Percentiles rank a stretch among this genome's conserved stretches.
These are phyloP conservation scores for Primulina eburnea DNA, from an alignment of 257 asterid species.

Conservation along the genomic window DNA sequence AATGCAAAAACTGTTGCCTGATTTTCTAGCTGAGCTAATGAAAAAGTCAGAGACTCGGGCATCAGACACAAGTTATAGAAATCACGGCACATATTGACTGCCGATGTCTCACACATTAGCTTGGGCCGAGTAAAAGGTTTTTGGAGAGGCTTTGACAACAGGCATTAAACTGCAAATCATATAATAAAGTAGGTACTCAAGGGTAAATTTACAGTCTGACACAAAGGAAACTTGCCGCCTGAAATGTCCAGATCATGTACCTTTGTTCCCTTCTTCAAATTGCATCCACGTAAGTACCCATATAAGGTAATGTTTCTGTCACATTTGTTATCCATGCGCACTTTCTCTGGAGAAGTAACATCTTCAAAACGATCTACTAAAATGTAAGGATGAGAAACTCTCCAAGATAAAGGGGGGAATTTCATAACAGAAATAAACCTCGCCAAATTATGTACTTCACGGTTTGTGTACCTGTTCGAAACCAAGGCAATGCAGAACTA, in stretches of 20 bases:
- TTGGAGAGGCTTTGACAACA: neutral
- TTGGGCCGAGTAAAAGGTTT: neutral
- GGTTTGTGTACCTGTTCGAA: constrained; percentile 70
- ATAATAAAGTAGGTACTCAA: constrained; percentile 3
- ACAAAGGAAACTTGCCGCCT: constrained; percentile 3
- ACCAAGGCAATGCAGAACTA: constrained; percentile 23
- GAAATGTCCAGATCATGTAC: constrained; percentile 35
- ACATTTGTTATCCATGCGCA: constrained; percentile 67
- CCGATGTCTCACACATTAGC: neutral
- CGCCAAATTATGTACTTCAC: constrained; percentile 93
- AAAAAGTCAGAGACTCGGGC: neutral
- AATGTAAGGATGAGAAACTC: constrained; percentile 89
- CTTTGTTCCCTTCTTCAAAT: constrained; percentile 85
- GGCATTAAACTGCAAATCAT: neutral
- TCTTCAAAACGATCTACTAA: constrained; percentile 95
- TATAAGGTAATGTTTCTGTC: constrained; percentile 79
- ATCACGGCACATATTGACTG: neutral
- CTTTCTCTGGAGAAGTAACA: constrained; percentile 84
- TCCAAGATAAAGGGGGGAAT: constrained; percentile 94
- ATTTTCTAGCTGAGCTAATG: constrained; percentile 3
- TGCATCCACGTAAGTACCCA: constrained; percentile 96
- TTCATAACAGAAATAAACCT: constrained; percentile 95
- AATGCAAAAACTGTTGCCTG: neutral
- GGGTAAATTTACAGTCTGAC: constrained; percentile 10
- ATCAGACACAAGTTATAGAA: neutral